Evolutionary conservation across 108 stramenopile species (phyloP).

Genomic region (Nannochloropsis oceanica): DNA sequence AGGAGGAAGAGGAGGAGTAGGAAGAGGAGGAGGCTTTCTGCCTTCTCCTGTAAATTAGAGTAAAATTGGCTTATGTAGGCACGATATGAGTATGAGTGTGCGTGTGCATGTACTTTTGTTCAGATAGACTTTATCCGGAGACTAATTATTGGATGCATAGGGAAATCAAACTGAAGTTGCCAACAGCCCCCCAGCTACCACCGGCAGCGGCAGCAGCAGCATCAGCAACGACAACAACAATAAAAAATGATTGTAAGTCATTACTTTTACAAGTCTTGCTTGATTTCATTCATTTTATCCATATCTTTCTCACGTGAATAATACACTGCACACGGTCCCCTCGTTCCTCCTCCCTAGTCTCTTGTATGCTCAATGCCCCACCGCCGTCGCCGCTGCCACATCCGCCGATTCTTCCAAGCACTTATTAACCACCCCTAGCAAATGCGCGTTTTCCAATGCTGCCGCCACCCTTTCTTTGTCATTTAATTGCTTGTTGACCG

Average conservation of each 20-base stretch:
- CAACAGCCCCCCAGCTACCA: neutral
- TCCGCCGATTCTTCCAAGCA: slow-evolving; percentile 46
- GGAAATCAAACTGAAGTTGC: neutral
- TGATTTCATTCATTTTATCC: neutral
- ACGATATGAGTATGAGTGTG: neutral
- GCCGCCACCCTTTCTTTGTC: slow-evolving; percentile 98
- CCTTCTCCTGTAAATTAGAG: neutral
- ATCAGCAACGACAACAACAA: neutral
- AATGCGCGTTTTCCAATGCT: slow-evolving; percentile 92
- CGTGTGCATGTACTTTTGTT: neutral
- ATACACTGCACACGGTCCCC: slow-evolving; percentile 6
- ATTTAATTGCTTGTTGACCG: slow-evolving; percentile 84
- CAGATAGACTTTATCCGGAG: neutral
- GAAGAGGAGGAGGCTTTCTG: neutral
- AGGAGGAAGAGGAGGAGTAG: neutral
- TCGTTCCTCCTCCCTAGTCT: slow-evolving; percentile 5
- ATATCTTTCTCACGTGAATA: neutral
- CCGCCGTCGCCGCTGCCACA: neutral
- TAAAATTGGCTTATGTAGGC: neutral
- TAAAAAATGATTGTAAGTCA: neutral
- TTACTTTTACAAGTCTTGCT: neutral
- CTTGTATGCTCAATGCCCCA: slow-evolving; percentile 6
- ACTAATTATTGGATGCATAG: too few species aligned
- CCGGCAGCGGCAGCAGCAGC: slow-evolving; percentile 12
- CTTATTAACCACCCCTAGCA: slow-evolving; percentile 86